These are phyloP conservation scores for Candida yuanshanica DNA, from an alignment of 805 yeast genomes.

Conservation along the genomic window DNA sequence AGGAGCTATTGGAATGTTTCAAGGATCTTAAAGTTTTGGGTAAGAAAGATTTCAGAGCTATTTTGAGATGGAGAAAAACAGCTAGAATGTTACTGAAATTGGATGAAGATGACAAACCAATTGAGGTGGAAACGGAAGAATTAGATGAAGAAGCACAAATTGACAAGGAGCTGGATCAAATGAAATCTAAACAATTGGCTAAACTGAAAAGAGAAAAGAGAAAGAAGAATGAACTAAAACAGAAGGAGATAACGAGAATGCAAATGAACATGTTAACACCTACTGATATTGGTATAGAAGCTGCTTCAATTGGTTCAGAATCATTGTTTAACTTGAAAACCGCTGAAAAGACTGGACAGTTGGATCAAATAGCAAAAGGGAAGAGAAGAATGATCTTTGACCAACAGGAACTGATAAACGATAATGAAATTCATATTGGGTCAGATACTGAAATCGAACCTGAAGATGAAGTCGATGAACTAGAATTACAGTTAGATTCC, in stretches of 20 bases:
- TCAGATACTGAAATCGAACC: conserved; percentile 36
- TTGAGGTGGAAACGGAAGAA: conserved; percentile 52
- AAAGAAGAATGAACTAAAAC: conserved; percentile 73
- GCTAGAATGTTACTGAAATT: conserved; percentile 76
- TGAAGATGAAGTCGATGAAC: conserved; percentile 54
- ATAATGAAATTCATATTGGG: conserved; percentile 51
- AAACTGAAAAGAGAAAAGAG: conserved; percentile 77
- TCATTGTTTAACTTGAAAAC: conserved; percentile 73
- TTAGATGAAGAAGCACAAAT: conserved; percentile 86
- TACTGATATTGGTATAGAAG: conserved; percentile 88
- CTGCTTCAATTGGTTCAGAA: conserved; percentile 73
- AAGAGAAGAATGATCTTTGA: conserved; percentile 57
- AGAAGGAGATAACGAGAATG: conserved; percentile 83
- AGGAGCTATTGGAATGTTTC: conserved; percentile 75
- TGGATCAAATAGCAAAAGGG: conserved; percentile 70
- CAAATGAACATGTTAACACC: conserved; percentile 96
- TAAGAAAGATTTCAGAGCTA: conserved; percentile 81
- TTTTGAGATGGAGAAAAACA: conserved; percentile 83
- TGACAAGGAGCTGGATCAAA: conserved; percentile 73
- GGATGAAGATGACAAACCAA: conserved; percentile 44
- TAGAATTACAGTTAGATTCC: conserved; percentile 76
- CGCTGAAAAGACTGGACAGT: conserved; percentile 85
- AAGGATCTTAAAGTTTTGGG: conserved; percentile 93
- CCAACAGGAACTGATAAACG: conserved; percentile 47
- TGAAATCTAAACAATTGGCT: conserved; percentile 65